phyloP scores from a whole-genome alignment of 148 eudicot genomes.

The Mesembryanthemum crystallinum region DNA sequence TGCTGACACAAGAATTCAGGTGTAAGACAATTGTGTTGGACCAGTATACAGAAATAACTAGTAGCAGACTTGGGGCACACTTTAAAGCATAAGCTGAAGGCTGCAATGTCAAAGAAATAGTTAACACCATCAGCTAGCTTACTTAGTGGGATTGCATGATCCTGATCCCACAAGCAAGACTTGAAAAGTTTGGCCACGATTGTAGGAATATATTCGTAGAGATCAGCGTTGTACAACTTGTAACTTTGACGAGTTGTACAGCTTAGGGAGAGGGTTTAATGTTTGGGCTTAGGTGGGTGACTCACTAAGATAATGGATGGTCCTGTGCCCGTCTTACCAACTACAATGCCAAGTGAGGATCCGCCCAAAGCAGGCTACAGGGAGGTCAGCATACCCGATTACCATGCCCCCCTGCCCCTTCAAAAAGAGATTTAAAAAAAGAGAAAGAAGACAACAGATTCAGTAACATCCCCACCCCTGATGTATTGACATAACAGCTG shows the following conservation, averaged over 20 bases:
- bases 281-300: not conserved
- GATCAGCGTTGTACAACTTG: too few species aligned
- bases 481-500: too few species aligned
- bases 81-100: not conserved
- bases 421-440: not conserved
- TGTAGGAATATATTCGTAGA: not conserved
- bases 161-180: not conserved
- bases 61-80: too few species aligned
- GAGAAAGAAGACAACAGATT: not conserved
- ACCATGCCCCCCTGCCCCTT: not conserved
- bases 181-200: not conserved
- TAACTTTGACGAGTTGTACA: not conserved
- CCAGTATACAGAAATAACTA: not conserved
- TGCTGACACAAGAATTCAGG: conserved; percentile 47
- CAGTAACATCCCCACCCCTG: too few species aligned
- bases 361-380: not conserved
- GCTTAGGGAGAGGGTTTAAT: not conserved
- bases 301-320: not conserved
- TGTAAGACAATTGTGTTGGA: conserved; percentile 3
- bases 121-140: not conserved
- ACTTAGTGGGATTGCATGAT: not conserved
- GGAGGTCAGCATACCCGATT: not conserved
- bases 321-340: not conserved
- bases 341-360: not conserved
- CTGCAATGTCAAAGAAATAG: not conserved